These are phyloP conservation scores for Dichomitus squalens DNA, from an alignment of 1,284 basidiomycete genomes.

Conservation along the genomic window DNA sequence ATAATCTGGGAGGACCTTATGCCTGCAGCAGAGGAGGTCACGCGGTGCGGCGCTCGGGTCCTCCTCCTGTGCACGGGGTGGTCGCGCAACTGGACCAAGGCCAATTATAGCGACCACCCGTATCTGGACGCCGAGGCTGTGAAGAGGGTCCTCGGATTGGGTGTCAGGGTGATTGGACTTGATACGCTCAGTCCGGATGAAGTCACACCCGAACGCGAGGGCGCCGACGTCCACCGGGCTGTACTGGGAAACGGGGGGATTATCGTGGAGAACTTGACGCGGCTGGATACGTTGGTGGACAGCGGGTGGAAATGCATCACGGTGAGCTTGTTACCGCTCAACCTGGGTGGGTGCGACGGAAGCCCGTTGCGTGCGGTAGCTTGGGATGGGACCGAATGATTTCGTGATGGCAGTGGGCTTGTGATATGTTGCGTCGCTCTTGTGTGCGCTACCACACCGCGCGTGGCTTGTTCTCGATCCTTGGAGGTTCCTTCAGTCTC, in stretches of 20 bases:
- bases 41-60: conserved; percentile 31
- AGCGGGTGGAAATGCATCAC: conserved; percentile 35
- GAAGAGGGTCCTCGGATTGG: conserved; percentile 46
- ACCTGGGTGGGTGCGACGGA: conserved; percentile 57
- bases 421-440: no score
- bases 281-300: conserved; percentile 42
- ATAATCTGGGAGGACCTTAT: conserved; percentile 26
- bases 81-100: conserved; percentile 53
- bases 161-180: conserved; percentile 58
- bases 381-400: conserved; percentile 22
- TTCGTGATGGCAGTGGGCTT: no score
- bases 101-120: conserved; percentile 62
- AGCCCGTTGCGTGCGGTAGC: conserved; percentile 61
- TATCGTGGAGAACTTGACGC: conserved; percentile 69
- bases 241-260: conserved; percentile 59
- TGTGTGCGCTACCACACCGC: no score
- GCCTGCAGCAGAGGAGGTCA: conserved; percentile 31
- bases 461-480: no score
- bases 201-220: conserved; percentile 39
- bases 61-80: conserved; percentile 65
- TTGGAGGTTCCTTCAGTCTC: no score
- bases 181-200: conserved; percentile 71
- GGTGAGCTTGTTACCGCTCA: conserved; percentile 62
- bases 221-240: conserved; percentile 54
- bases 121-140: conserved; percentile 59